Percentiles rank a stretch among this genome's conserved stretches.
Conservation (phyloP, 2,329 filamentous ascomycete genomes). For the Claviceps humidiphila region DNA sequence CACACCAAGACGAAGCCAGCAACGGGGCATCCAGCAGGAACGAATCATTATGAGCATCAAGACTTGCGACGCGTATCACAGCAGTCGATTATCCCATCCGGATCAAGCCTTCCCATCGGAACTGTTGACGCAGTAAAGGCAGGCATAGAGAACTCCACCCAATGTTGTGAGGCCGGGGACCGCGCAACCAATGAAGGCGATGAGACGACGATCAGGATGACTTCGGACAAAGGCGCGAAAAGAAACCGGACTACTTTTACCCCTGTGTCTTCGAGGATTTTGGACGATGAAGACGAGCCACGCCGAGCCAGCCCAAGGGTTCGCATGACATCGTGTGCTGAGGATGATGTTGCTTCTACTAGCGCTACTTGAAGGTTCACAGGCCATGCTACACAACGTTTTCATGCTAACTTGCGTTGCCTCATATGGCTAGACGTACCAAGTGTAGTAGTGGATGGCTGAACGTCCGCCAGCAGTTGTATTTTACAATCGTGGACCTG, state of each 20-base stretch:
- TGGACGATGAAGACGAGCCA: constrained; percentile 35
- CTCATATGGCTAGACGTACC: not conserved
- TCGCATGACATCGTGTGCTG: constrained; percentile 11
- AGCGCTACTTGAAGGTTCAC: not conserved
- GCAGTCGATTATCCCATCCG: constrained; percentile 19
- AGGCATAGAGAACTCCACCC: not conserved
- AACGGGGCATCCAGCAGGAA: constrained; percentile 9
- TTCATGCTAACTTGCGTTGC: not conserved
- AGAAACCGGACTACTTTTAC: constrained; percentile 31
- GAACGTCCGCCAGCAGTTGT: not conserved
- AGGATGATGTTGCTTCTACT: not conserved
- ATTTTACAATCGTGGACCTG: not conserved
- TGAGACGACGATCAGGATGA: not conserved
- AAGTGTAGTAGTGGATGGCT: not conserved
- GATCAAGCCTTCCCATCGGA: constrained; percentile 9
- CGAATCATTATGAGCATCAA: constrained; percentile 12
- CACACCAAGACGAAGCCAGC: constrained; percentile 5
- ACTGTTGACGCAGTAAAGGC: not conserved
- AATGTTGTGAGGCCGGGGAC: not conserved
- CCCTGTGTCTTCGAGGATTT: constrained; percentile 29
- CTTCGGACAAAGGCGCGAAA: constrained; percentile 27
- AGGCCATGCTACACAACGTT: not conserved
- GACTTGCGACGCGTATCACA: constrained; percentile 29
- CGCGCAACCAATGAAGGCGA: not conserved
- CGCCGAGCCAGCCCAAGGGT: constrained; percentile 16